Conservation (phyloP, 163 green algal genomes). For the Volvox carteri region DNA sequence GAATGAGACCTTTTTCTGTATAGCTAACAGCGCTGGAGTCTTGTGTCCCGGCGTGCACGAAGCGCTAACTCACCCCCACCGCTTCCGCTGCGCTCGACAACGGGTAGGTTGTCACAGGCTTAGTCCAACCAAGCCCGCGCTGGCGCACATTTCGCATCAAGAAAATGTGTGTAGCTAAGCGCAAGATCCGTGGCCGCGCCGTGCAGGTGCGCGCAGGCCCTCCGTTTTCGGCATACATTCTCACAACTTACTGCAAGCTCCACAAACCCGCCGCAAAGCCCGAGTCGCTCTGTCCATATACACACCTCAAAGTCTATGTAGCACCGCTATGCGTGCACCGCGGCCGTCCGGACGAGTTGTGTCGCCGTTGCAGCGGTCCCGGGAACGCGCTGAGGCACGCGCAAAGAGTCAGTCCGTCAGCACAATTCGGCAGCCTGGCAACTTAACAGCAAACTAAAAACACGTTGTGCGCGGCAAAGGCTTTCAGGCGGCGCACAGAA, state of each 20-base stretch:
- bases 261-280: neutral
- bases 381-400: neutral
- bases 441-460: neutral
- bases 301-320: neutral
- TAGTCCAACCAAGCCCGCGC: neutral
- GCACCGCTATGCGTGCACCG: neutral
- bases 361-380: slow-evolving; percentile 20
- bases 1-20: neutral
- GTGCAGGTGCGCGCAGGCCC: neutral
- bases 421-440: neutral
- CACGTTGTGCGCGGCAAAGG: neutral
- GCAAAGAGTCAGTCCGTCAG: neutral
- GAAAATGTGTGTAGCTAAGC: neutral
- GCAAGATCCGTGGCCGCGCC: neutral
- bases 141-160: neutral
- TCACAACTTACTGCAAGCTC: neutral
- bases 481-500: neutral
- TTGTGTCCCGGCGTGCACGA: neutral
- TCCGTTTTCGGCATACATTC: slow-evolving; percentile 19
- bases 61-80: neutral
- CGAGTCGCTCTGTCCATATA: neutral
- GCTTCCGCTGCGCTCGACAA: slow-evolving; percentile 15
- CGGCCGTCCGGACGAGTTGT: neutral
- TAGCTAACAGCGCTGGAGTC: neutral
- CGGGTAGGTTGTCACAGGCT: neutral